Percentiles rank a stretch among this genome's conserved stretches.
Evolutionary conservation across 2,329 filamentous ascomycete genomes (phyloP).

Genomic region (Aspergillus versicolor): DNA sequence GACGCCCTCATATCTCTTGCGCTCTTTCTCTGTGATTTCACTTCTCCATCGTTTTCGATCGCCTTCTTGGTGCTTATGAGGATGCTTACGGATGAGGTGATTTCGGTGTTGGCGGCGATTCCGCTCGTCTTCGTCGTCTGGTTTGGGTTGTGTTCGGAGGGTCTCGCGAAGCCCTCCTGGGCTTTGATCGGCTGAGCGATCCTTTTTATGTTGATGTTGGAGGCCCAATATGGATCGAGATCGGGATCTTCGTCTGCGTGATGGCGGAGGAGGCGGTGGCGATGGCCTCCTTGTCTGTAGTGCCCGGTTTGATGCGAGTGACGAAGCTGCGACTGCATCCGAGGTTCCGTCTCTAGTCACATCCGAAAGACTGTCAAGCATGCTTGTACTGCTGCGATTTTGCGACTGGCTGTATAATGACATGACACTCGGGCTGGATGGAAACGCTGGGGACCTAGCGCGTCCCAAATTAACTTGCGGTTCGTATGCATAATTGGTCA

Average conservation of each 20-base stretch:
- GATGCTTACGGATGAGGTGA: constrained; percentile 44
- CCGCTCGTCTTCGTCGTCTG: constrained; percentile 31
- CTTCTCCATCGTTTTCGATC: constrained; percentile 47
- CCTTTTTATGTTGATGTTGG: constrained; percentile 29
- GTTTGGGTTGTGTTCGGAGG: constrained; percentile 39
- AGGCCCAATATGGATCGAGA: constrained; percentile 38
- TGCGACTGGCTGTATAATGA: constrained; percentile 27
- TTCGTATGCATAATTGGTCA: constrained; percentile 1
- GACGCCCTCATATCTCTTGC: constrained; percentile 51
- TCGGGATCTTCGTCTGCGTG: constrained; percentile 36
- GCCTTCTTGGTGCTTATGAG: constrained; percentile 50
- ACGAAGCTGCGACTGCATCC: constrained; percentile 49
- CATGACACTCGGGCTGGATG: constrained; percentile 26
- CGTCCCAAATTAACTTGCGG: constrained; percentile 12
- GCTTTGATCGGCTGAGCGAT: constrained; percentile 33
- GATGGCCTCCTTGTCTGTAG: constrained; percentile 35
- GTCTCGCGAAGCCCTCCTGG: constrained; percentile 44
- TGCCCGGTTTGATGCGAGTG: constrained; percentile 44
- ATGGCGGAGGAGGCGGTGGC: constrained; percentile 40
- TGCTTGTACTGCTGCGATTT: constrained; percentile 24
- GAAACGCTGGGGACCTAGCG: constrained; percentile 14
- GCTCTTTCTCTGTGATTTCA: constrained; percentile 45
- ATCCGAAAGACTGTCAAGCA: constrained; percentile 22
- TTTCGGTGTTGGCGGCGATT: constrained; percentile 28
- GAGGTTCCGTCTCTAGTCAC: constrained; percentile 42